Evolutionary conservation across 495 filamentous ascomycete genomes (phyloP).

Genomic region (Penicillium longicatenatum): DNA sequence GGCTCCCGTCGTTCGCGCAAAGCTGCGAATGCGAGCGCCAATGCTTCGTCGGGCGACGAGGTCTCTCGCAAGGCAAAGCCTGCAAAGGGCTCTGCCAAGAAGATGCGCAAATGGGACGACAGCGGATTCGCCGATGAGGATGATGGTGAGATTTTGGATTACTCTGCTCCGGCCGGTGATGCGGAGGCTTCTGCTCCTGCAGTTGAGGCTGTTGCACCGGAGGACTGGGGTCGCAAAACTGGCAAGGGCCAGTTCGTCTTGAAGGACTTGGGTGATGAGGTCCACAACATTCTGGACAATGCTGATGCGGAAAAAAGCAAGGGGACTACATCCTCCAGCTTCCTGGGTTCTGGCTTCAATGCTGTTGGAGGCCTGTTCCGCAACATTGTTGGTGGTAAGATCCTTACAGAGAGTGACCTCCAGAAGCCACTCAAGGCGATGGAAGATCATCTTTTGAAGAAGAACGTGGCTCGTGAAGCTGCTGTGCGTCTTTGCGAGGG

Average conservation of each 20-base stretch:
- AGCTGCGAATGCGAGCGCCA: conserved; percentile 62
- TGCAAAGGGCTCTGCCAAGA: conserved; percentile 66
- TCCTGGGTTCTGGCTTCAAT: conserved; percentile 76
- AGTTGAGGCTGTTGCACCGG: conserved; percentile 73
- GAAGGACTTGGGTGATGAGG: conserved; percentile 89
- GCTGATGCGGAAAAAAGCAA: conserved; percentile 66
- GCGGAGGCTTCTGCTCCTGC: conserved; percentile 52
- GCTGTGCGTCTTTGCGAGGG: conserved; percentile 89
- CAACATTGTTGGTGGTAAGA: conserved; percentile 92
- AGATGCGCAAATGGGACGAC: conserved; percentile 86
- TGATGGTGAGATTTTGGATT: conserved; percentile 80
- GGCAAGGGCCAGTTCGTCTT: conserved; percentile 90
- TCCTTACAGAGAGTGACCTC: conserved; percentile 80
- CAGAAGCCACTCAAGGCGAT: conserved; percentile 91
- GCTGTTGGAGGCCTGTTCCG: conserved; percentile 85
- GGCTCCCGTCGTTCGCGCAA: conserved; percentile 83
- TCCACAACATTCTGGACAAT: conserved; percentile 80
- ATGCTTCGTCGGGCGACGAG: conserved; percentile 84
- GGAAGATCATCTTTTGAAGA: conserved; percentile 92
- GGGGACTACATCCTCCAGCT: conserved; percentile 50
- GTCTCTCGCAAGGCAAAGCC: conserved; percentile 59
- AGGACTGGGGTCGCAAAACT: conserved; percentile 80
- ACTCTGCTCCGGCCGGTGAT: conserved; percentile 67
- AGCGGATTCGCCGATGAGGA: conserved; percentile 87
- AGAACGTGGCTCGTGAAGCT: conserved; percentile 95